Evolutionary conservation across 345 rosid species (phyloP).

Genomic region (Zanthoxylum bungeanum): DNA sequence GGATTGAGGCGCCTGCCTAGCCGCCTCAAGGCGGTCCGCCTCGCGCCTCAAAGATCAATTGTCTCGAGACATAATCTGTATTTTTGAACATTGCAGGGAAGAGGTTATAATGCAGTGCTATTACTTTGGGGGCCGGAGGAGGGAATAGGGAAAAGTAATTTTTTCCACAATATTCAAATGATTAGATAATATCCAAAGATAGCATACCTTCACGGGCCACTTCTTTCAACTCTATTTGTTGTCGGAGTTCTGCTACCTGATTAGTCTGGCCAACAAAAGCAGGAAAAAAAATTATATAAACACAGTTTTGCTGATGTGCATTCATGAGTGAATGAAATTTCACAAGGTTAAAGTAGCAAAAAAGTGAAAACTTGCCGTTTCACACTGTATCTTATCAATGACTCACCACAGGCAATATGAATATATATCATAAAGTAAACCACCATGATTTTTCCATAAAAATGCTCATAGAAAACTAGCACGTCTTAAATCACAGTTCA

Average conservation of each 20-base stretch:
- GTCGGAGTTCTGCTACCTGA: slow-evolving; percentile 61
- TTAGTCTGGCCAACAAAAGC: slow-evolving; percentile 53
- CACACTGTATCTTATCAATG: neutral
- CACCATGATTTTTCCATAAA: neutral
- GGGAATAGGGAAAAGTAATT: neutral
- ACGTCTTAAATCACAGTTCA: neutral
- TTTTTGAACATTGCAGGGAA: too few relatives aligned
- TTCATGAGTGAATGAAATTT: neutral
- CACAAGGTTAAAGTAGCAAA: slow-evolving; percentile 2
- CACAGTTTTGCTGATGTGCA: neutral
- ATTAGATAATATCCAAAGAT: slow-evolving; percentile 5
- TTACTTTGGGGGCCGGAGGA: neutral
- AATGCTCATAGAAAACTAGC: neutral
- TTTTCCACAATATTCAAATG: neutral
- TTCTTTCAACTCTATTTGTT: slow-evolving; percentile 71
- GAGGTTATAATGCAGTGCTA: too few relatives aligned
- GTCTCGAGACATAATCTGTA: too few relatives aligned
- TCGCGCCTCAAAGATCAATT: too few relatives aligned
- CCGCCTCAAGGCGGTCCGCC: too few relatives aligned
- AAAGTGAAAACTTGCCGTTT: neutral
- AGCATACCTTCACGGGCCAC: slow-evolving; percentile 65
- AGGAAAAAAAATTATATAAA: slow-evolving; percentile 1
- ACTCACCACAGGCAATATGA: slow-evolving; percentile 1
- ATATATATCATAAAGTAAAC: neutral
- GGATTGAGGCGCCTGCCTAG: too few relatives aligned